Conservation (phyloP, 495 filamentous ascomycete genomes). For the Massariosphaeria phaeospora region DNA sequence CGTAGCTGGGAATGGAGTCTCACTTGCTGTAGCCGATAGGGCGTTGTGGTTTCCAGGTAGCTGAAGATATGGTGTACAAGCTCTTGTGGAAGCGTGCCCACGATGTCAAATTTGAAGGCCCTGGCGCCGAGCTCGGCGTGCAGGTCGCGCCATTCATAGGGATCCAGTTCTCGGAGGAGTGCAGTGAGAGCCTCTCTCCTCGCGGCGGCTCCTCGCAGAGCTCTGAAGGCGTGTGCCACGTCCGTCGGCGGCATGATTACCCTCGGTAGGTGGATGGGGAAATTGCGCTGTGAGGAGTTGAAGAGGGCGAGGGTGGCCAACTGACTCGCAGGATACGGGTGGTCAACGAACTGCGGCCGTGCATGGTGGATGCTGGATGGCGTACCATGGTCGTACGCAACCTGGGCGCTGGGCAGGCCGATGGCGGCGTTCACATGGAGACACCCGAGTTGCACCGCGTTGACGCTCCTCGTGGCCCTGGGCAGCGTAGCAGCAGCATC, state of each 20-base stretch:
- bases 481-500: too few relatives aligned
- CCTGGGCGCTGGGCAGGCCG: too few relatives aligned
- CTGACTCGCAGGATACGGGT: too few relatives aligned
- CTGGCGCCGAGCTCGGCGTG: conserved; percentile 2
- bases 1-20: conserved; percentile 2
- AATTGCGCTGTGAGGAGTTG: too few relatives aligned
- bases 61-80: conserved; percentile 22
- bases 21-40: conserved; percentile 20
- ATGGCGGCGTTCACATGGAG: too few relatives aligned
- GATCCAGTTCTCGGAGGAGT: conserved; percentile 5
- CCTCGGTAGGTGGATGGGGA: too few relatives aligned
- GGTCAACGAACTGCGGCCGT: too few relatives aligned
- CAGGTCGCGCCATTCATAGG: conserved; percentile 17
- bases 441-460: too few relatives aligned
- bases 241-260: background rate
- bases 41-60: conserved; percentile 21
- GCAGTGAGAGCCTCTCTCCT: conserved; percentile 11
- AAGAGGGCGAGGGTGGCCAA: too few relatives aligned
- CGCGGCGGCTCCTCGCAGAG: background rate
- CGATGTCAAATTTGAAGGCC: conserved; percentile 25
- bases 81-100: conserved; percentile 23
- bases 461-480: too few relatives aligned
- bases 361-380: too few relatives aligned
- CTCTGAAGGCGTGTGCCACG: conserved; percentile 8
- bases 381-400: too few relatives aligned